Conservation (phyloP, 2,329 filamentous ascomycete species). For the Xylariaceae sp. region DNA sequence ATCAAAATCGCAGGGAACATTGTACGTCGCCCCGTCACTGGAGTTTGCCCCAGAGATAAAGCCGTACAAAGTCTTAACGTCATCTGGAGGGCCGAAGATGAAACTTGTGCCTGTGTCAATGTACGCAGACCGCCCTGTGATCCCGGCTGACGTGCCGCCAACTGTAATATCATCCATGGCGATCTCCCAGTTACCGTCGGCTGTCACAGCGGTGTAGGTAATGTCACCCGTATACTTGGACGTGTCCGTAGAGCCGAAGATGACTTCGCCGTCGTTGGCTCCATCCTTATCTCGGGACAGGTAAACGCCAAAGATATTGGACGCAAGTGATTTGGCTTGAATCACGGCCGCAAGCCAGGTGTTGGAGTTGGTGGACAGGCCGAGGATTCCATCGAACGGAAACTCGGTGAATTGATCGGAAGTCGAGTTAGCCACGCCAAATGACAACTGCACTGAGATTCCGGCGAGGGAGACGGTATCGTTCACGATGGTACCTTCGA, state of each 20-base stretch:
- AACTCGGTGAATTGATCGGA: constrained; percentile 73
- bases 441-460: constrained; percentile 59
- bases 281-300: constrained; percentile 65
- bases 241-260: constrained; percentile 67
- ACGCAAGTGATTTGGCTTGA: constrained; percentile 49
- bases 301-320: constrained; percentile 68
- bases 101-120: constrained; percentile 84
- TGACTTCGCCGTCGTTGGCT: constrained; percentile 68
- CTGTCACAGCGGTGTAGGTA: constrained; percentile 56
- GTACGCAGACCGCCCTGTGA: constrained; percentile 59
- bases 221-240: constrained; percentile 66
- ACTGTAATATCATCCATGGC: constrained; percentile 62
- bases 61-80: constrained; percentile 65
- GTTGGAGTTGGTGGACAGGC: constrained; percentile 64
- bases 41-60: constrained; percentile 59
- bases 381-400: constrained; percentile 84
- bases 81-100: constrained; percentile 64
- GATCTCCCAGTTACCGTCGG: constrained; percentile 64
- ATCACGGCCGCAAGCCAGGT: constrained; percentile 65
- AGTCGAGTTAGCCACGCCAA: constrained; percentile 69
- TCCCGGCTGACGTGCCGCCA: constrained; percentile 53
- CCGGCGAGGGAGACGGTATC: constrained; percentile 67
- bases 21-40: constrained; percentile 58
- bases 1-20: constrained; percentile 67
- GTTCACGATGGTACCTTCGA: constrained; percentile 60